Conservation (phyloP, 1,139 yeast species). For the Blastobotrys serpentis region DNA sequence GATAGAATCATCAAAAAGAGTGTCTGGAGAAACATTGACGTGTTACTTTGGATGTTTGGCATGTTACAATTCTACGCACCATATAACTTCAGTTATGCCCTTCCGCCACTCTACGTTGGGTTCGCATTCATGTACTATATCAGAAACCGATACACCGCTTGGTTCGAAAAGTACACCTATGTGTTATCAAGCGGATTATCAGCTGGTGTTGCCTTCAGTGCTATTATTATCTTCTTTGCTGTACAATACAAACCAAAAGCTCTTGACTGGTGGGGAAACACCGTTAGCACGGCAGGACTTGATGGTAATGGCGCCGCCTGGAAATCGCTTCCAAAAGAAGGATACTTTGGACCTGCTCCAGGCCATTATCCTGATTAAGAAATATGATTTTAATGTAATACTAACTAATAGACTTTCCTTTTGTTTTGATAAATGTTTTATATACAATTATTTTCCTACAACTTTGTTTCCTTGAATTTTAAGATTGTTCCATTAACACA, state of each 20-base stretch:
- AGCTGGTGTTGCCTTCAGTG: constrained; percentile 59
- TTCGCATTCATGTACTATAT: constrained; percentile 18
- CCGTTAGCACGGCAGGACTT: constrained; percentile 43
- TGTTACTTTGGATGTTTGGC: constrained; percentile 51
- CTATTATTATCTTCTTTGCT: constrained; percentile 54
- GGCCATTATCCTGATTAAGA: constrained; percentile 23
- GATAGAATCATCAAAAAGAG: not conserved
- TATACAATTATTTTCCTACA: too few relatives aligned
- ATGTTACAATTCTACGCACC: constrained; percentile 49
- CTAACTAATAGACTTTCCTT: not conserved
- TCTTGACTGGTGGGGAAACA: constrained; percentile 58
- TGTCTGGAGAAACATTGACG: constrained; percentile 47
- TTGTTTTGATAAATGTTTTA: too few relatives aligned
- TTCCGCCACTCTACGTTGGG: constrained; percentile 47
- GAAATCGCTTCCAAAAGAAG: constrained; percentile 40
- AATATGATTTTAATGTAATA: not conserved
- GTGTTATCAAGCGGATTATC: constrained; percentile 53
- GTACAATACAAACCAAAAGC: constrained; percentile 46
- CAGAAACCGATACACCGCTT: constrained; percentile 34
- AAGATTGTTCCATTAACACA: constrained; percentile 88
- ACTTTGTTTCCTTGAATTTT: constrained; percentile 48
- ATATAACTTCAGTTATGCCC: constrained; percentile 55
- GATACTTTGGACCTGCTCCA: constrained; percentile 48
- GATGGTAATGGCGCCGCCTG: constrained; percentile 42
- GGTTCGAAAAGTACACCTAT: constrained; percentile 69